Percentiles rank a stretch among this genome's conserved stretches.
phyloP scores from a whole-genome alignment of 768 basidiomycete genomes.

The Tulasnella sp. region DNA sequence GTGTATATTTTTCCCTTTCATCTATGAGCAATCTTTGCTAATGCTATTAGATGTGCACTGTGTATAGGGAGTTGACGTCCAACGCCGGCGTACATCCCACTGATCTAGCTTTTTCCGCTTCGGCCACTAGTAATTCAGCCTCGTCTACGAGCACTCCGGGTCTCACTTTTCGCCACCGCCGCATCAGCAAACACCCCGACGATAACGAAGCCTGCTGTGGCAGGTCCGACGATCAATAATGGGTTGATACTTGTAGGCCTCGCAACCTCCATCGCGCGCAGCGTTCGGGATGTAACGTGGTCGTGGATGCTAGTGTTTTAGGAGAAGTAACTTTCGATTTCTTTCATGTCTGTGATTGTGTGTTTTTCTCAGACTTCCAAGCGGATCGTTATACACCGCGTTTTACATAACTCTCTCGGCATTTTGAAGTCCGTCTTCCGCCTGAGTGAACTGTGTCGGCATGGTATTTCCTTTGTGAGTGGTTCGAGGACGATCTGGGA shows the following conservation, averaged over 20 bases:
- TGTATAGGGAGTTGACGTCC: not conserved
- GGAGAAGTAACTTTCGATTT: too few relatives aligned
- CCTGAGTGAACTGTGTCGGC: not conserved
- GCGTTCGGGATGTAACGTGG: not conserved
- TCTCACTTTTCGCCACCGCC: not conserved
- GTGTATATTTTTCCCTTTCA: slow-evolving; percentile 10
- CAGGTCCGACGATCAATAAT: not conserved
- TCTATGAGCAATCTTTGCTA: not conserved
- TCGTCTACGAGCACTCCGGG: not conserved
- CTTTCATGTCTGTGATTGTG: not conserved
- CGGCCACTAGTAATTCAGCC: slow-evolving; percentile 27
- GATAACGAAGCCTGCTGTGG: not conserved
- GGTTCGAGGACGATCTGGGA: too few relatives aligned
- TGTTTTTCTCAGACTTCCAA: not conserved
- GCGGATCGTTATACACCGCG: not conserved
- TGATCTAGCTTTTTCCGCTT: not conserved
- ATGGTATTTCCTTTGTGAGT: not conserved
- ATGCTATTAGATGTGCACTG: too few relatives aligned
- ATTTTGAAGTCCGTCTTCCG: not conserved
- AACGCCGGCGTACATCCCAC: slow-evolving; percentile 26
- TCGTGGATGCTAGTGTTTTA: not conserved
- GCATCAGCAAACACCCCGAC: not conserved
- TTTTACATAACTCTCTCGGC: not conserved
- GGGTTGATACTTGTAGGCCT: not conserved
- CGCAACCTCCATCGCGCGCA: not conserved